Conservation (phyloP, 257 asterid species). For the Orobanche coerulescens region DNA sequence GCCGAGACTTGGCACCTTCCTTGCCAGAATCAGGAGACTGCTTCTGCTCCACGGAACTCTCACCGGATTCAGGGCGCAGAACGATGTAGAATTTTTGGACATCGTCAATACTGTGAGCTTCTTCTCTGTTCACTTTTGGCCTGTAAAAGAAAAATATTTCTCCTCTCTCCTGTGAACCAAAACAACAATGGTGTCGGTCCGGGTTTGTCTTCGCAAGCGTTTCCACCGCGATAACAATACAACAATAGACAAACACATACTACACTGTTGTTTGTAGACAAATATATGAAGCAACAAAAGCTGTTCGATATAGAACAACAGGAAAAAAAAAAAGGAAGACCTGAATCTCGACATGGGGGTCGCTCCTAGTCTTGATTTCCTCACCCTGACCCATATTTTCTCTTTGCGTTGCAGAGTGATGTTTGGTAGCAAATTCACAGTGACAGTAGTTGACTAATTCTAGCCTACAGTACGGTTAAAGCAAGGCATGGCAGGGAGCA, state of each 20-base stretch:
- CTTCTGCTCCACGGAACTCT: constrained; percentile 27
- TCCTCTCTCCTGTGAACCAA: constrained; percentile 63
- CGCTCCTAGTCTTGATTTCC: constrained; percentile 38
- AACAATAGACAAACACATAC: not conserved
- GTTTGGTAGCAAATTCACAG: too few relatives aligned
- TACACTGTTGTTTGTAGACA: not conserved
- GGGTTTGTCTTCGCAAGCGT: too few relatives aligned
- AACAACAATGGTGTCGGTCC: too few relatives aligned
- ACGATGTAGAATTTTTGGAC: constrained; percentile 71
- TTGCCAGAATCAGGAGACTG: constrained; percentile 44
- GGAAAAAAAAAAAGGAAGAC: too few relatives aligned
- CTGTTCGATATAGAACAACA: too few relatives aligned
- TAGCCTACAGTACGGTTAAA: too few relatives aligned
- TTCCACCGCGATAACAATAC: too few relatives aligned
- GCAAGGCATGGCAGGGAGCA: too few relatives aligned
- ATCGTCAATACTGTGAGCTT: constrained; percentile 48
- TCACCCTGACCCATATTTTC: constrained; percentile 61
- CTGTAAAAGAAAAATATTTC: constrained; percentile 75
- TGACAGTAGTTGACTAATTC: too few relatives aligned
- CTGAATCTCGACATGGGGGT: constrained; percentile 39
- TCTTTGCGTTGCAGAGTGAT: too few relatives aligned
- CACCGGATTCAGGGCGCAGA: constrained; percentile 57
- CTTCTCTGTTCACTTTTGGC: constrained; percentile 58
- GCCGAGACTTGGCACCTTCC: constrained; percentile 23
- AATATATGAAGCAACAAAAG: too few relatives aligned